Evolutionary conservation across 768 basidiomycete species (phyloP).

Genomic region (Boletus patriciae): DNA sequence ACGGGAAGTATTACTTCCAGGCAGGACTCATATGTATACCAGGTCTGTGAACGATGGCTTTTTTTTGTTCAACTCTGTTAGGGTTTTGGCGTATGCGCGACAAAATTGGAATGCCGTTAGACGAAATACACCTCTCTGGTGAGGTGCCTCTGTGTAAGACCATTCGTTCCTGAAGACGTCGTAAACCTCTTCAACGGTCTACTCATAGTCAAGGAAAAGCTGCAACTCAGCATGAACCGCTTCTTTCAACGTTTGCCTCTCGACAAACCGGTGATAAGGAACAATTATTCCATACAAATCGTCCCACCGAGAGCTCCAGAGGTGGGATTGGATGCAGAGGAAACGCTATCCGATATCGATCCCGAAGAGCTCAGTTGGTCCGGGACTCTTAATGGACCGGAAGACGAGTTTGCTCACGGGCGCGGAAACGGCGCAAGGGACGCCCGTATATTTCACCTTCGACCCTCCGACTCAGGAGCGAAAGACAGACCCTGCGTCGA

Average conservation of each 20-base stretch:
- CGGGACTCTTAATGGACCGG: slow-evolving; percentile 52
- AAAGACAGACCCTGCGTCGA: slow-evolving; percentile 70
- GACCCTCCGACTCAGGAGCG: slow-evolving; percentile 56
- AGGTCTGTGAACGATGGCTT: slow-evolving; percentile 41
- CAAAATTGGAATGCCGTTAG: slow-evolving; percentile 72
- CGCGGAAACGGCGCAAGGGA: slow-evolving; percentile 19
- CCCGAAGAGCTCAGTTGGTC: slow-evolving; percentile 71
- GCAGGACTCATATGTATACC: slow-evolving; percentile 69
- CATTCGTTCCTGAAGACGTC: neutral
- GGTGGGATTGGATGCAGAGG: slow-evolving; percentile 5
- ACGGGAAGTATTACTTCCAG: slow-evolving; percentile 75
- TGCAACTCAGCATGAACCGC: slow-evolving; percentile 63
- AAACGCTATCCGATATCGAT: slow-evolving; percentile 40
- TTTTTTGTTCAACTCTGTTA: slow-evolving; percentile 22
- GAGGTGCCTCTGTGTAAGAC: slow-evolving; percentile 70
- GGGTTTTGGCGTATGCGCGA: slow-evolving; percentile 81
- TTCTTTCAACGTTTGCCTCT: slow-evolving; percentile 69
- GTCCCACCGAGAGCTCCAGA: slow-evolving; percentile 24
- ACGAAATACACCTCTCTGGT: slow-evolving; percentile 65
- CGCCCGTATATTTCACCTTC: slow-evolving; percentile 33
- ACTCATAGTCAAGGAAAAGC: slow-evolving; percentile 58
- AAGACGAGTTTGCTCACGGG: slow-evolving; percentile 42
- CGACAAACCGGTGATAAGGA: slow-evolving; percentile 70
- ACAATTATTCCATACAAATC: slow-evolving; percentile 60
- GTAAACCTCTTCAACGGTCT: neutral